A percentile compares a stretch with the other conserved stretches of the same genome.
Evolutionary conservation across 208 protist species (phyloP).

Genomic region (Lotmaria passim): DNA sequence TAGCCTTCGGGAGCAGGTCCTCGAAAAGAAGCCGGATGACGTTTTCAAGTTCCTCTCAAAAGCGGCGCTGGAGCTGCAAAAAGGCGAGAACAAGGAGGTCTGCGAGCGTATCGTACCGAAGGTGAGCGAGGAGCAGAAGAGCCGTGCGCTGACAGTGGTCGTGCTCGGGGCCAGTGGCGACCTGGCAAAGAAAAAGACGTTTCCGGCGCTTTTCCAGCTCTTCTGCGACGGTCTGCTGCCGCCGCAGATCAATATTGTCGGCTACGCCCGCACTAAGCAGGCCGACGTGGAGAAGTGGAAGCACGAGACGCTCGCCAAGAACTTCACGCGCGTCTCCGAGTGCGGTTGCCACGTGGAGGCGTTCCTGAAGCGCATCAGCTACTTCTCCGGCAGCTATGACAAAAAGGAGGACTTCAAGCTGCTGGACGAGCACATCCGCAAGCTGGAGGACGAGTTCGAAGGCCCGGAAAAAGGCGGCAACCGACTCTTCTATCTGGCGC

Average conservation of each 20-base stretch:
- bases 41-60: slow-evolving; percentile 57
- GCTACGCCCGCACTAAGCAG: slow-evolving; percentile 89
- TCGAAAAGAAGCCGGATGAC: slow-evolving; percentile 61
- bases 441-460: slow-evolving; percentile 58
- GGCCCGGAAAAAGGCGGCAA: slow-evolving; percentile 56
- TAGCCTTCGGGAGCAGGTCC: slow-evolving; percentile 50
- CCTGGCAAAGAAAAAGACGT: slow-evolving; percentile 94
- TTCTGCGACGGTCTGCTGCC: slow-evolving; percentile 85
- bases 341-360: slow-evolving; percentile 59
- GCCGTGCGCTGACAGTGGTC: slow-evolving; percentile 76
- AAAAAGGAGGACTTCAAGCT: slow-evolving; percentile 67
- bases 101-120: slow-evolving; percentile 62
- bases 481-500: slow-evolving; percentile 91
- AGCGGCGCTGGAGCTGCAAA: slow-evolving; percentile 43
- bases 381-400: slow-evolving; percentile 85
- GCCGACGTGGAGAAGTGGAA: slow-evolving; percentile 75
- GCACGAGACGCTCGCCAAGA: slow-evolving; percentile 58
- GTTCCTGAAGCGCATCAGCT: slow-evolving; percentile 75
- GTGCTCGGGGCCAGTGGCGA: slow-evolving; percentile 92
- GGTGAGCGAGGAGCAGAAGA: slow-evolving; percentile 52
- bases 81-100: slow-evolving; percentile 11
- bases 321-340: slow-evolving; percentile 57
- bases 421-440: slow-evolving; percentile 59
- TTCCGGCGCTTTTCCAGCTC: slow-evolving; percentile 91
- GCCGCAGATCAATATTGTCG: slow-evolving; percentile 74